Evolutionary conservation across 2,329 filamentous ascomycete genomes (phyloP), one percentile per base, ranked within the genome.

Genomic region (Penicillium sp.): DNA sequence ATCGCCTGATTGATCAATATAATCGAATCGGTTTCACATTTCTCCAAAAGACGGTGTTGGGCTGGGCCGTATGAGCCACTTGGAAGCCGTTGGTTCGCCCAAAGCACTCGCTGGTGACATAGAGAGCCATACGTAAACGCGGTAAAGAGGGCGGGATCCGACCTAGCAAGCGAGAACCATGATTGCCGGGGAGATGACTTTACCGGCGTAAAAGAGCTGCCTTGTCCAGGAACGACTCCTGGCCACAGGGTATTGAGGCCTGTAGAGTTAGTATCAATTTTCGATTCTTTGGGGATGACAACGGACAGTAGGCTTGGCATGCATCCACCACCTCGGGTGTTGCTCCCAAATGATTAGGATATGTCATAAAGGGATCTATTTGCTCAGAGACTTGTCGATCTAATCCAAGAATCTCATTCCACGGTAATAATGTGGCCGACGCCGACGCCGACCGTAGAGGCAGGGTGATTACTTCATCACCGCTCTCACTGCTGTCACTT

Each of bases 1-100:
- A 76, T 63, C 21, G 72, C 71, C 31, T 67, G 54, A n/a, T 71
- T 75, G 22, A 75, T 71, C 54, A 71, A 61, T 37, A 69, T 64
- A 52, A 76, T 71, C 3, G 73, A 68, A 53, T 76, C 71, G 52
- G 67, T 63, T 52, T 73, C 70, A 37, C 64, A 68, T 3, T 63
- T n/a, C 39, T 66, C 55, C 10, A 73, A 51, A 1, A 68, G 49
- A 10, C 61, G 64, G 37, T 69, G 61, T 16, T 73, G 61, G n/a
- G 46, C 61, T 1, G 55, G 56, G 2, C 59, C 61, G 27, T 70
- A 73, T 1, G 49, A 49, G 11, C 55, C 55, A 2, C 55, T 55
- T 0, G 67, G 61, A 7, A 67, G 61, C 58, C 62, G 64, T 6
- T 58, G 54, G 19, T 72, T 71, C 35, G 70, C 26, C 60, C 66